phyloP scores from a whole-genome alignment of 2,329 filamentous ascomycete genomes.

The Monosporascus sp. region DNA sequence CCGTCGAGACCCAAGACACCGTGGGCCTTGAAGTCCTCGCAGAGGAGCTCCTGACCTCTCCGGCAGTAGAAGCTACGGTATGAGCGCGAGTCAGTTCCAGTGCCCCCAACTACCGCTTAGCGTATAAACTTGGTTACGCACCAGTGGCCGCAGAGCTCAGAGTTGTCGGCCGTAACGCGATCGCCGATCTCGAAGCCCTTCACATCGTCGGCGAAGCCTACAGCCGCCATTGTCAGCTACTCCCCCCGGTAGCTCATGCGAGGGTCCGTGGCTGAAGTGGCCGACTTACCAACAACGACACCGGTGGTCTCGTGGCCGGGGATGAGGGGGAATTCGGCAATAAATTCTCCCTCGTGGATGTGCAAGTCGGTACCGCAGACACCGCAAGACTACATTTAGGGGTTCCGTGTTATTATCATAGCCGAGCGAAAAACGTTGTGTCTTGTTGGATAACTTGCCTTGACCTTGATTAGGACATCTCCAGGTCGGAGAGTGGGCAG shows the following conservation, averaged over 20 bases:
- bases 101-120: not conserved
- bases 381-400: constrained; percentile 23
- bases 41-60: constrained; percentile 61
- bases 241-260: not conserved
- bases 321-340: constrained; percentile 58
- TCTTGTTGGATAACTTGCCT: constrained; percentile 35
- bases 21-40: constrained; percentile 63
- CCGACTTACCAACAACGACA: constrained; percentile 46
- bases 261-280: constrained; percentile 37
- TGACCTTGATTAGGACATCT: constrained; percentile 61
- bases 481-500: constrained; percentile 55
- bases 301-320: constrained; percentile 66
- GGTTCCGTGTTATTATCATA: constrained; percentile 9
- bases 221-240: constrained; percentile 5
- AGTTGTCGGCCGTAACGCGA: constrained; percentile 59
- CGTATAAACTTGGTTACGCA: constrained; percentile 6
- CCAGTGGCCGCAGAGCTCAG: constrained; percentile 64
- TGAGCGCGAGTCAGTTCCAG: constrained; percentile 6
- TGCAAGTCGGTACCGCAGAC: constrained; percentile 39
- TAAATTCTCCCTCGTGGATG: constrained; percentile 66
- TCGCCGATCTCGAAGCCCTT: constrained; percentile 57
- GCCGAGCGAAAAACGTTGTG: not conserved
- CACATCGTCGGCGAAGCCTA: constrained; percentile 40
- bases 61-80: constrained; percentile 58
- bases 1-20: constrained; percentile 60